phyloP scores from a whole-genome alignment of 345 rosid species.

The Brassica cretica region DNA sequence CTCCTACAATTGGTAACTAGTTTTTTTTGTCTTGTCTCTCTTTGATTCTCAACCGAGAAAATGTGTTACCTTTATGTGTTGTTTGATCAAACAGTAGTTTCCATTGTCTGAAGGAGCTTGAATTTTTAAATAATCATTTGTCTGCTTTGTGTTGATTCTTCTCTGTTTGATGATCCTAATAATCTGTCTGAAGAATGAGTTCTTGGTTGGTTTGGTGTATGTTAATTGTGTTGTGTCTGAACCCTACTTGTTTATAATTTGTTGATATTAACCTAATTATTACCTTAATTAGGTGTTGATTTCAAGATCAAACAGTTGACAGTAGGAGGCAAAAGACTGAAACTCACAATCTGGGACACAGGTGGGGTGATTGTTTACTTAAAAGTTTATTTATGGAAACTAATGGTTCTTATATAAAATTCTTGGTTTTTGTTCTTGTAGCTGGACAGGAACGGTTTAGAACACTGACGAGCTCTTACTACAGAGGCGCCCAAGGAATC shows the following conservation, averaged over 20 bases:
- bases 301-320: slow-evolving; percentile 88
- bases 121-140: neutral
- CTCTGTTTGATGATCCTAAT: neutral
- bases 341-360: slow-evolving; percentile 97
- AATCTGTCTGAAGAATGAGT: neutral
- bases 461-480: slow-evolving; percentile 89
- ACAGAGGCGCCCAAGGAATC: slow-evolving; percentile 93
- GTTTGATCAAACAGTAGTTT: slow-evolving; percentile 28
- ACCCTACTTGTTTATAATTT: slow-evolving; percentile 2
- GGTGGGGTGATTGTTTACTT: slow-evolving; percentile 45
- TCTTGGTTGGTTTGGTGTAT: neutral
- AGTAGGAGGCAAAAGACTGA: slow-evolving; percentile 78
- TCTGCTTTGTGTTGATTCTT: slow-evolving; percentile 5
- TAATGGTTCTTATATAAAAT: neutral
- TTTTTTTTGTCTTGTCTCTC: slow-evolving; percentile 2
- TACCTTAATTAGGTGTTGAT: slow-evolving; percentile 71
- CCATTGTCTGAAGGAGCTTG: neutral
- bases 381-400: neutral
- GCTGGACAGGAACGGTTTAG: slow-evolving; percentile 99
- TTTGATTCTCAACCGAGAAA: slow-evolving; percentile 13
- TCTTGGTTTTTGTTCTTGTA: slow-evolving; percentile 41
- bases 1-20: slow-evolving; percentile 80
- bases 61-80: neutral
- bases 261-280: neutral
- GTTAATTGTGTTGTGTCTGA: slow-evolving; percentile 5